Evolutionary conservation across 257 asterid species (phyloP), one percentile per base, ranked within the genome.

Genomic region (Sherardia arvensis): DNA sequence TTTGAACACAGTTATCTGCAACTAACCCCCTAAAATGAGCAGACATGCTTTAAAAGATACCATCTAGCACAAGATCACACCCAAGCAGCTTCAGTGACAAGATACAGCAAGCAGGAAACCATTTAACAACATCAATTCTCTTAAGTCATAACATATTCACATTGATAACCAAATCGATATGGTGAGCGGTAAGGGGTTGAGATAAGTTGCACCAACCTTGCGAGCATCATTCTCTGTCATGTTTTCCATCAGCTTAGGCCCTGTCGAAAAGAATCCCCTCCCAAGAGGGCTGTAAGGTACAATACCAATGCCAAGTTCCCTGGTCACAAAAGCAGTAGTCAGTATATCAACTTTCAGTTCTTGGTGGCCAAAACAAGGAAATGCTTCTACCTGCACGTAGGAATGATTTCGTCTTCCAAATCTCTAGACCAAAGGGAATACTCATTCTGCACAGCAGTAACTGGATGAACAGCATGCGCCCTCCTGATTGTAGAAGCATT

Each of bases 341-440:
- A 8, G 38, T 12, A 48, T 40, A 7, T 7, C 14, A 1, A 21
- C 5, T 1, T 25, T 1, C 12, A 12, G 62, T 54, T 63, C 27
- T 23, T 34, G 1, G 32, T 17, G 21, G 36, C 47, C 17, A 38
- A 20, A 23, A 12, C 30, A 20, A 7, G 12, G 8, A 36, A 29
- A 60, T 28, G 34, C 40, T 18, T 5, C 17, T 18, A 82, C 85
- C 85, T 79, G 83, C 87, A 79, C 53, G 79, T 74, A 0, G 85
- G 83, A 53, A 82, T 62, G n/a, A 81, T 59, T n/a, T 78, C 80
- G 48, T 65, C 77, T 70, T 81, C 87, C 28, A 65, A 54, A 29
- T 82, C 87, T 64, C 85, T 72, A 1, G 83, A 23, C 87, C 85
- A 82, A 51, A 82, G 53, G 18, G 85, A 82, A 82, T 82, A 82